A percentile compares a stretch with the other conserved stretches of the same genome.
These are phyloP conservation scores for Rossbeevera mucosa DNA, from an alignment of 768 basidiomycete species.

Conservation along the genomic window DNA sequence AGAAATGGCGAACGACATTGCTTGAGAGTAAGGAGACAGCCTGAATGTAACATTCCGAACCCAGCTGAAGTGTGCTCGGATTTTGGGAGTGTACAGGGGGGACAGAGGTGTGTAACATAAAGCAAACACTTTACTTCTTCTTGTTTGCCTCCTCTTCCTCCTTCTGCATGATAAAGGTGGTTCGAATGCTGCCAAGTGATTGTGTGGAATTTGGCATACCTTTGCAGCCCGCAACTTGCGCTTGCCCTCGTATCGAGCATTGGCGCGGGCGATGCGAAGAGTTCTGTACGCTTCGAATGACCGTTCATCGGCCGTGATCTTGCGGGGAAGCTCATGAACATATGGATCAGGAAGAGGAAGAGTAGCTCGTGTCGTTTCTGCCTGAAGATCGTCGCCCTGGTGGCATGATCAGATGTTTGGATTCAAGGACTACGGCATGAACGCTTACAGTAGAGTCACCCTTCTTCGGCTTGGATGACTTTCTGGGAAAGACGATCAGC, in stretches of 20 bases:
- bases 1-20: not conserved
- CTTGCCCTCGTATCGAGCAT: constrained; percentile 78
- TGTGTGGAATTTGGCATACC: constrained; percentile 43
- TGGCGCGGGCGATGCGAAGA: constrained; percentile 80
- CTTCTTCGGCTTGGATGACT: constrained; percentile 92
- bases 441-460: constrained; percentile 82
- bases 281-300: constrained; percentile 84
- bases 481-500: constrained; percentile 95
- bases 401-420: constrained; percentile 5
- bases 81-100: constrained; percentile 36
- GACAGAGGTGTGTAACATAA: constrained; percentile 20
- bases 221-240: constrained; percentile 85
- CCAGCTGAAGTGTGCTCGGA: constrained; percentile 19
- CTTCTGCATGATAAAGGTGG: constrained; percentile 44
- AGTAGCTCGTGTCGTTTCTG: constrained; percentile 63
- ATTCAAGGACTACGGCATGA: not conserved
- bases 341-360: constrained; percentile 65
- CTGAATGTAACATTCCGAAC: constrained; percentile 4
- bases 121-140: constrained; percentile 63
- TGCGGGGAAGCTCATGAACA: constrained; percentile 80
- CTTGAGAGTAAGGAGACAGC: constrained; percentile 21
- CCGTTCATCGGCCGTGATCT: constrained; percentile 88
- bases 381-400: constrained; percentile 79
- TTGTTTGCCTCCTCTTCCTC: constrained; percentile 90
- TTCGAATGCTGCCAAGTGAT: constrained; percentile 13